A percentile compares a stretch with the other conserved stretches of the same genome.
phyloP scores from a whole-genome alignment of 306 rosid genomes.

The Fragaria nilgerrensis region DNA sequence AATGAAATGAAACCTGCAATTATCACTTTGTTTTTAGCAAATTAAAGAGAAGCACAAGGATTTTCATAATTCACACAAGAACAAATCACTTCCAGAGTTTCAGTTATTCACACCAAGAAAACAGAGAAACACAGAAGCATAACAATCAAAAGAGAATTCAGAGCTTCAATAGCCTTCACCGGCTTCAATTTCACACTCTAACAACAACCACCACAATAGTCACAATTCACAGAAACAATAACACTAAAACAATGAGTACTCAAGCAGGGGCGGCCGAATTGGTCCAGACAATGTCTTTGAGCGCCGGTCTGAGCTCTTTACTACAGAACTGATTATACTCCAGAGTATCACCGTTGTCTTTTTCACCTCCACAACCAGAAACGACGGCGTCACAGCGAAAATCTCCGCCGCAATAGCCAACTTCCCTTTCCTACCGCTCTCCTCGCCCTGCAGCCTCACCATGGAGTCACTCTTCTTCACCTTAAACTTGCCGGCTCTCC shows the following conservation, averaged over 20 bases:
- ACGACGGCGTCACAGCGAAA: constrained; percentile 70
- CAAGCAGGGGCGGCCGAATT: constrained; percentile 38
- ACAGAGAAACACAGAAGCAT: background rate
- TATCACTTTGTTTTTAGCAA: background rate
- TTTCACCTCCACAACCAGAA: constrained; percentile 88
- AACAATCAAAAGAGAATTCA: background rate
- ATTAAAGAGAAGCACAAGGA: background rate
- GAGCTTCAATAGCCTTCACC: background rate
- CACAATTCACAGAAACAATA: background rate
- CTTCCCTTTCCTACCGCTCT: constrained; percentile 77
- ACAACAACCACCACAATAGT: background rate
- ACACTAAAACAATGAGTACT: constrained; percentile 1
- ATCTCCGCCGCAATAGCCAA: constrained; percentile 76
- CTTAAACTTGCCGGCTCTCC: constrained; percentile 54
- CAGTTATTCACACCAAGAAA: background rate
- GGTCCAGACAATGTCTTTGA: constrained; percentile 81
- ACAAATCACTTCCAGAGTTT: background rate
- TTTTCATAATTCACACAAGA: background rate
- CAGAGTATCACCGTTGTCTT: constrained; percentile 71
- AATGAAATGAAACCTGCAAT: background rate
- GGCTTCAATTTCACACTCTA: background rate
- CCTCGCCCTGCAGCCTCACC: constrained; percentile 70
- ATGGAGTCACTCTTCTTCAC: constrained; percentile 69
- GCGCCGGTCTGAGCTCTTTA: constrained; percentile 89
- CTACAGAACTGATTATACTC: constrained; percentile 93